Evolutionary conservation across 176 grass and related monocot genomes (phyloP), one percentile per base, ranked within the genome.

Genomic region (Melocanna baccifera): DNA sequence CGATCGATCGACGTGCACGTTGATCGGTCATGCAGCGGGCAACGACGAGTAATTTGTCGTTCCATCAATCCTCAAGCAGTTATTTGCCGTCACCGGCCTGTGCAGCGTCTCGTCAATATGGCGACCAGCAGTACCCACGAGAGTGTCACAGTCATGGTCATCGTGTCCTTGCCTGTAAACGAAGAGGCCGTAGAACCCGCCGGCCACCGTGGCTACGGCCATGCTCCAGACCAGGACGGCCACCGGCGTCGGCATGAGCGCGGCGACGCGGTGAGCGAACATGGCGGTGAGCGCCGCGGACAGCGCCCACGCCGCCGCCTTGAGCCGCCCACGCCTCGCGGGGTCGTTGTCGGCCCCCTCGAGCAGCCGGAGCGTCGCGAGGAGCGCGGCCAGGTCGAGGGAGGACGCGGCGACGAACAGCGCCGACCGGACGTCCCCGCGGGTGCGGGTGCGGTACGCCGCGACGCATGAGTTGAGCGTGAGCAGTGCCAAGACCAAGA

Each of bases 251-350:
- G 81, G 76, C 46, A 81, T 25, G 19, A 88, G 29, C 11, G 23
- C 5, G 0, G 81, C 72, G 9, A 90, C 77, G 4, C 81, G 88
- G 69, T 71, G 89, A 1, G 91, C 34, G 65, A 90, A 85, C 39
- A 87, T 77, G 3, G 51, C 39, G 0, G 81, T 86, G 9, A 93
- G 81, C 12, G 23, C 19, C 29, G 88, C 57, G 18, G 71, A 83
- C 28, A 83, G 64, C 9, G 79, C 30, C 91, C 91, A 90, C 23
- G 72, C 70, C 36, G 30, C 77, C 7, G 71, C 76, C 83, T 63
- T 87, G 2, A 93, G 37, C 69, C 26, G 82, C 3, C 46, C 13
- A 19, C 30, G 59, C 23, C 23, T 28, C 0, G 18, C 51, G 5
- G 51, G 18, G 51, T 20, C 51, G 18, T 20, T 6, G 1, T 2